Evolutionary conservation across 2,329 filamentous ascomycete genomes (phyloP).

Genomic region (Scedosporium boydii): DNA sequence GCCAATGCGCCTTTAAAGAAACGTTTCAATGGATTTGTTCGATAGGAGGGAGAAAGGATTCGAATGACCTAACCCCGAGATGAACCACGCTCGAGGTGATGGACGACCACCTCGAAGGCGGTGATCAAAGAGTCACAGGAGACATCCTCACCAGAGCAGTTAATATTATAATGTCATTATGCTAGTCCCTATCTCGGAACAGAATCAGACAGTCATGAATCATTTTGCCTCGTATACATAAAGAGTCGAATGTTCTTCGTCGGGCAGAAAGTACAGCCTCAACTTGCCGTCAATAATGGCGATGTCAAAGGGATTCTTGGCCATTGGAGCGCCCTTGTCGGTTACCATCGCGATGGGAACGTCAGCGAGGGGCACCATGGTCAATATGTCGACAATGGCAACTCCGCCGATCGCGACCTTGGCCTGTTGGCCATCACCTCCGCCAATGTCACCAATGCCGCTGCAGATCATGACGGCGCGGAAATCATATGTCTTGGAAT

Average conservation of each 20-base stretch:
- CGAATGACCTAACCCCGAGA: no score
- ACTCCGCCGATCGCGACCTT: constrained; percentile 31
- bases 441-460: constrained; percentile 27
- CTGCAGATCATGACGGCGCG: constrained; percentile 36
- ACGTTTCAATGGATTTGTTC: no score
- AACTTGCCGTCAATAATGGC: constrained; percentile 31
- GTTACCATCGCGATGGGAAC: constrained; percentile 33
- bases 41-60: no score
- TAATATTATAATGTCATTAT: no score
- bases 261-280: constrained; percentile 36
- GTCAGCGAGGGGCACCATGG: constrained; percentile 34
- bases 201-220: not conserved
- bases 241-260: constrained; percentile 34
- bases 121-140: no score
- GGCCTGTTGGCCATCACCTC: constrained; percentile 10
- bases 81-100: no score
- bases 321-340: constrained; percentile 27
- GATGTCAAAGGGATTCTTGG: constrained; percentile 39
- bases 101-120: no score
- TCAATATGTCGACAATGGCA: constrained; percentile 33
- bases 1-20: no score
- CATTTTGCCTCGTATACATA: constrained; percentile 34
- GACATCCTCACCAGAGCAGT: no score
- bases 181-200: not conserved
- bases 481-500: constrained; percentile 22